These are phyloP conservation scores for Blastobotrys peoriensis DNA, from an alignment of 805 yeast genomes.

Conservation along the genomic window DNA sequence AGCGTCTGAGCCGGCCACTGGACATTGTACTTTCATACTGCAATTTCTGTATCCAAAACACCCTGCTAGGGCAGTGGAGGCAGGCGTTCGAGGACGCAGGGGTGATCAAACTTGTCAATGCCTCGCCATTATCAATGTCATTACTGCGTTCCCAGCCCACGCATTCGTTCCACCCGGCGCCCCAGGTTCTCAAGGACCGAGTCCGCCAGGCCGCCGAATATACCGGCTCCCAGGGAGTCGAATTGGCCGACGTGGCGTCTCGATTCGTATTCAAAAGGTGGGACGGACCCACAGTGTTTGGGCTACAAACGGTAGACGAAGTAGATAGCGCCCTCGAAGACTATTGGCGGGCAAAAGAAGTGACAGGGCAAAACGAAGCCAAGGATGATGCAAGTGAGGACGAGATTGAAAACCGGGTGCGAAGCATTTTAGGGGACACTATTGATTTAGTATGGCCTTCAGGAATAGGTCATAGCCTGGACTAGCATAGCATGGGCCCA, in stretches of 20 bases:
- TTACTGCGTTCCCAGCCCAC: constrained; percentile 63
- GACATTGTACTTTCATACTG: constrained; percentile 77
- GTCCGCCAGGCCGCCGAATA: constrained; percentile 41
- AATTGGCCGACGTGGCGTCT: constrained; percentile 76
- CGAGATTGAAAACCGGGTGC: constrained; percentile 38
- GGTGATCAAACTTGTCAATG: constrained; percentile 60
- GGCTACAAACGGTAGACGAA: constrained; percentile 62
- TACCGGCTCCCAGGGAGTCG: constrained; percentile 45
- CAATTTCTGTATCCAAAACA: constrained; percentile 78
- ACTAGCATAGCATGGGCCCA: too few species aligned
- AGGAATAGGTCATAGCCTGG: constrained; percentile 37
- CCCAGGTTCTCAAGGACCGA: constrained; percentile 44
- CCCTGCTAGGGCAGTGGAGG: constrained; percentile 45
- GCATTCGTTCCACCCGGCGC: constrained; percentile 76
- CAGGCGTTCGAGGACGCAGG: constrained; percentile 39
- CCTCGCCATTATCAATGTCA: constrained; percentile 86
- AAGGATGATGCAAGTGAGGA: constrained; percentile 39
- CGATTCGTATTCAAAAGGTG: constrained; percentile 65
- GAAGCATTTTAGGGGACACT: constrained; percentile 43
- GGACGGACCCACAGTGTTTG: constrained; percentile 70
- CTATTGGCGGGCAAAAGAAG: constrained; percentile 46
- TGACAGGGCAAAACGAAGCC: constrained; percentile 22
- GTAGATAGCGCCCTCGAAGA: constrained; percentile 55
- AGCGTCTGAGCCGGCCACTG: constrained; percentile 49
- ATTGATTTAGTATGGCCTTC: constrained; percentile 63